These are phyloP conservation scores for Candida dajiaensis DNA, from an alignment of 805 yeast species.

Conservation along the genomic window DNA sequence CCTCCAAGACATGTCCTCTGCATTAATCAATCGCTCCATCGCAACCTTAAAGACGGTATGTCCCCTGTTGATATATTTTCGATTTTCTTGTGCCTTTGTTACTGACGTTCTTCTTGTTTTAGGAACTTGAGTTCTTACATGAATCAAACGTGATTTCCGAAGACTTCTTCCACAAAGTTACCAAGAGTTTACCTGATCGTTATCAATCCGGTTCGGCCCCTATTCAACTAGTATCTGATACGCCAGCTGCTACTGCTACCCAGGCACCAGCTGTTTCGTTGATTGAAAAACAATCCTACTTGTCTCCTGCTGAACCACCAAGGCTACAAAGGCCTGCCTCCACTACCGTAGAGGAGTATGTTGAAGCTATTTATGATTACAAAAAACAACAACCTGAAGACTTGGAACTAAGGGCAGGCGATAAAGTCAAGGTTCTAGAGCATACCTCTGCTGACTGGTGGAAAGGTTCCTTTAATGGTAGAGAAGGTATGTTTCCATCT, in stretches of 20 bases:
- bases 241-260: slow-evolving; percentile 4
- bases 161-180: slow-evolving; percentile 45
- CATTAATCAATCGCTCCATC: slow-evolving; percentile 71
- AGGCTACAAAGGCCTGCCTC: slow-evolving; percentile 8
- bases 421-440: slow-evolving; percentile 62
- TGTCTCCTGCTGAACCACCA: slow-evolving; percentile 24
- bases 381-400: slow-evolving; percentile 73
- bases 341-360: slow-evolving; percentile 30
- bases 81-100: background rate
- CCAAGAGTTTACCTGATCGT: slow-evolving; percentile 48
- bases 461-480: slow-evolving; percentile 61
- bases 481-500: slow-evolving; percentile 82
- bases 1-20: slow-evolving; percentile 36
- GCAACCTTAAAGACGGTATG: slow-evolving; percentile 55
- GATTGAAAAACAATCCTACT: slow-evolving; percentile 15
- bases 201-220: slow-evolving; percentile 47
- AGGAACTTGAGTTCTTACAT: slow-evolving; percentile 70
- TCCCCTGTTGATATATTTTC: background rate
- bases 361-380: slow-evolving; percentile 72
- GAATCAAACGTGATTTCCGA: slow-evolving; percentile 70
- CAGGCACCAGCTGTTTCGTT: slow-evolving; percentile 5
- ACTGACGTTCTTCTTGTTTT: background rate
- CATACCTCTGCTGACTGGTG: slow-evolving; percentile 86
- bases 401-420: slow-evolving; percentile 58
- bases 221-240: slow-evolving; percentile 27